A percentile compares a stretch with the other conserved stretches of the same genome.
Evolutionary conservation across 257 asterid genomes (phyloP).

Genomic region (Solanum tarapatanum): DNA sequence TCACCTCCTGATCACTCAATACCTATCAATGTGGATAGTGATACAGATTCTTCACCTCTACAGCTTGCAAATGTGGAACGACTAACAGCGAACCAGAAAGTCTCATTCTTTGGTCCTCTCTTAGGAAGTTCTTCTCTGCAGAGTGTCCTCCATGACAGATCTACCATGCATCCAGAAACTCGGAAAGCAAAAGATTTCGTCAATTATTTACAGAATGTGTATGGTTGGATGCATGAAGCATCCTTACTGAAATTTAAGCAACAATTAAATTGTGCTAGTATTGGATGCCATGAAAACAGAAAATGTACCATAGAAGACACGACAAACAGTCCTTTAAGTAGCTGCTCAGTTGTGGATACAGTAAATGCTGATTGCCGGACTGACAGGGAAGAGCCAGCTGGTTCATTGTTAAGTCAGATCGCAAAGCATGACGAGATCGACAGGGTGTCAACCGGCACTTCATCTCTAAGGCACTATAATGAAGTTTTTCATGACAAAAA

Average conservation of each 20-base stretch:
- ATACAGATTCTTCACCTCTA: conserved; percentile 13
- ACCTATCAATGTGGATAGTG: conserved; percentile 9
- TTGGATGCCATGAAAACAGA: conserved; percentile 12
- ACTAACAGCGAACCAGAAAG: conserved; percentile 20
- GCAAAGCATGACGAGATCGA: conserved; percentile 5
- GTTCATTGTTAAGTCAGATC: conserved; percentile 6
- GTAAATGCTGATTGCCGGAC: conserved; percentile 12
- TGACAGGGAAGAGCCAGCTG: conserved; percentile 13
- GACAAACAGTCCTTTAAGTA: conserved; percentile 8
- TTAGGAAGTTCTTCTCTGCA: conserved; percentile 20
- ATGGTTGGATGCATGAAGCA: conserved; percentile 42
- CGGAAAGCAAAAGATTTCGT: conserved; percentile 7
- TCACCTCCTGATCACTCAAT: conserved; percentile 21
- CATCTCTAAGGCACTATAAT: conserved; percentile 10
- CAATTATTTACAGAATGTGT: conserved; percentile 18
- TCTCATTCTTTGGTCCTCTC: conserved; percentile 16
- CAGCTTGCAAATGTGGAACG: conserved; percentile 16
- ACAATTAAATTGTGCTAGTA: conserved; percentile 9
- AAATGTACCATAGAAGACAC: not conserved
- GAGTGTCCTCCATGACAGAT: conserved; percentile 22
- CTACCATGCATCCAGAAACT: conserved; percentile 10
- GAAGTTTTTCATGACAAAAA: conserved; percentile 12
- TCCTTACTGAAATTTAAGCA: conserved; percentile 18
- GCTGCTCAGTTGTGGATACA: conserved; percentile 6
- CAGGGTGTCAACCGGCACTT: conserved; percentile 10